A percentile compares a stretch with the other conserved stretches of the same genome.
phyloP scores from a whole-genome alignment of 257 asterid genomes.

The Salvia hispanica region DNA sequence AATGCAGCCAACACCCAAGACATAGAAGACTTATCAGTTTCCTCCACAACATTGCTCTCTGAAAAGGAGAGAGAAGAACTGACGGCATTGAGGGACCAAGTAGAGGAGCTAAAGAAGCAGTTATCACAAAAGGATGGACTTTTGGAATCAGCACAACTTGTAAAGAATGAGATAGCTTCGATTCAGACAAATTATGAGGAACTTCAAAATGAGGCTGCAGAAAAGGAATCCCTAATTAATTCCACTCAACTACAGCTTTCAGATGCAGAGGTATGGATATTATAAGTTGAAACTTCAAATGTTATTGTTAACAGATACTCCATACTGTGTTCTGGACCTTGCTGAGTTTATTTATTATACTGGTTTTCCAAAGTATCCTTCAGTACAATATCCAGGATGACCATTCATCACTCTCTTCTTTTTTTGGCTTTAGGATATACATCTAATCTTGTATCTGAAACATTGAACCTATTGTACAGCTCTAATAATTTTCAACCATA shows the following conservation, averaged over 20 bases:
- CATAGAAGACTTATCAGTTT: slow-evolving; percentile 52
- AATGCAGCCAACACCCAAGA: slow-evolving; percentile 44
- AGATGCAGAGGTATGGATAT: slow-evolving; percentile 66
- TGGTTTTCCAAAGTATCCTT: no score
- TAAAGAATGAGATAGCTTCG: slow-evolving; percentile 62
- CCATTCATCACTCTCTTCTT: no score
- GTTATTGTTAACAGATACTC: slow-evolving; percentile 4
- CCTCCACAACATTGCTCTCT: slow-evolving; percentile 56
- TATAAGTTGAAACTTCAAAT: not conserved
- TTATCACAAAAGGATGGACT: slow-evolving; percentile 83
- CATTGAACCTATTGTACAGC: no score
- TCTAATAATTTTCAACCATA: no score
- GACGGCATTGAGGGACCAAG: slow-evolving; percentile 62
- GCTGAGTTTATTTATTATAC: not conserved
- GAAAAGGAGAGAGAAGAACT: slow-evolving; percentile 86
- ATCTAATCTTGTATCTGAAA: no score
- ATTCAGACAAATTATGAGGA: slow-evolving; percentile 51
- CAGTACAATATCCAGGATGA: no score
- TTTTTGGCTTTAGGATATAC: no score
- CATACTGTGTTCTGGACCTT: not conserved
- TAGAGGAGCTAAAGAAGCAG: slow-evolving; percentile 68
- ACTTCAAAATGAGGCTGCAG: slow-evolving; percentile 55
- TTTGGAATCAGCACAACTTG: slow-evolving; percentile 61
- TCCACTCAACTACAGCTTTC: slow-evolving; percentile 79
- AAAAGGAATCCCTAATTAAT: slow-evolving; percentile 68